Base-by-base conservation (phyloP, 208 protist species). In the Leishmania tropica region DNA sequence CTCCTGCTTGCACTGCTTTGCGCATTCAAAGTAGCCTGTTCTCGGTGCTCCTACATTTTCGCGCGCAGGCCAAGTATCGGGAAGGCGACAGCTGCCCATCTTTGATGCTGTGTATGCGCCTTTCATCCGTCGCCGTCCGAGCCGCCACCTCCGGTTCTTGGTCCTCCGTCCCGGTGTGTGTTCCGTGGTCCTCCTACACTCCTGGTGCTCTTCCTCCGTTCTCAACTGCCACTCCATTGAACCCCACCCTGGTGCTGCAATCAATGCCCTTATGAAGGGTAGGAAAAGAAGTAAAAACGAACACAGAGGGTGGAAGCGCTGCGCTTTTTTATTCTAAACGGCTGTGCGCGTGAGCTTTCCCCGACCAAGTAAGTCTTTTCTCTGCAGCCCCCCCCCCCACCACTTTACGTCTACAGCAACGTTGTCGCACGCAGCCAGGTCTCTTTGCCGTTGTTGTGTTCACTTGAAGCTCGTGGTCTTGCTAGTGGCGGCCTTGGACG, bases 301-400 rank as follows among this genome's bases (percentile, higher is more conserved):
- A 45, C 0, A 10, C 19, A n/a, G 51, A 47, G 15, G 65, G 15
- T n/a, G 40, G 40, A 37, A 71, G 37, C 37, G 21, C 37, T 47
- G 71, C 28, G 77, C 56, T 60, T 56, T 62, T 60, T 79, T 71
- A 47, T 80, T 74, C 21, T 60, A 40, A 2, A 40, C 47, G 21
- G 47, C 47, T 75, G 42, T n/a, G n/a, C 31, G 71, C 71, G 71
- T 58, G 71, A 75, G 24, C 37, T 47, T 28, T 21, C 7, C 19
- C 19, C 17, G 35, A 31, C 37, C 13, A 68, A 47, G 31, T 47
- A 48, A 71, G 11, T 47, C 7, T 48, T 47, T 48, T 35, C 17
- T 48, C 28, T 75, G 13, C 28, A 11, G 80, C 19, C 28, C 48
- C 35, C 31, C 51, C 31, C 62, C 53, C 60, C 60, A 62, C 75